A percentile compares a stretch with the other conserved stretches of the same genome.
Conservation (phyloP, 2,329 filamentous ascomycete genomes). For the Diaporthe vexans region DNA sequence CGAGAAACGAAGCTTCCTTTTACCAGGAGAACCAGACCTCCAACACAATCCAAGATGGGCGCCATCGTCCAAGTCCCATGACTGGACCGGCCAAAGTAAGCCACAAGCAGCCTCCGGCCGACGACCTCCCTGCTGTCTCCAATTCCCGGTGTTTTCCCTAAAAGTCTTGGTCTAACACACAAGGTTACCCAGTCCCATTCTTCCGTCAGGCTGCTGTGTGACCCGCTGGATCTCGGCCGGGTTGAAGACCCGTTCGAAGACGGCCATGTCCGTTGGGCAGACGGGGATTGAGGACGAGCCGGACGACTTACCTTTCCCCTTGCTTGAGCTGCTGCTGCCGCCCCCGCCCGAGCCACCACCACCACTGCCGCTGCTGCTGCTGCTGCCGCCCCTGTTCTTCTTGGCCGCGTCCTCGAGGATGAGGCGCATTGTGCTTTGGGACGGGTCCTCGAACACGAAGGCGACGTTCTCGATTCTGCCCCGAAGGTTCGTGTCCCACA, state of each 20-base stretch:
- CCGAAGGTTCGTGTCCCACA: constrained; percentile 73
- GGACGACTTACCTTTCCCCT: constrained; percentile 36
- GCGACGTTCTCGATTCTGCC: constrained; percentile 73
- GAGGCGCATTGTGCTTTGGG: constrained; percentile 65
- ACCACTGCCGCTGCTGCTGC: constrained; percentile 47
- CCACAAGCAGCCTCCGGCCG: constrained; percentile 1
- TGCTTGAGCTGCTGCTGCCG: constrained; percentile 46
- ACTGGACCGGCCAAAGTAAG: constrained; percentile 16
- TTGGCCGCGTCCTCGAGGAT: constrained; percentile 70
- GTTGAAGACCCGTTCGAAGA: constrained; percentile 68
- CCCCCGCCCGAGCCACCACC: constrained; percentile 40
- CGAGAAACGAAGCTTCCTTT: not conserved
- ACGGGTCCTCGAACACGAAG: constrained; percentile 74
- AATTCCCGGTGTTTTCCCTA: not conserved
- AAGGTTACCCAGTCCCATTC: constrained; percentile 68
- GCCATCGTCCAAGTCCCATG: constrained; percentile 25
- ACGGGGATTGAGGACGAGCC: constrained; percentile 39
- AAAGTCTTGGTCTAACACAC: constrained; percentile 49
- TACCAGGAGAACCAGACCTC: not conserved
- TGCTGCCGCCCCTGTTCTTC: constrained; percentile 59
- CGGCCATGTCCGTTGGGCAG: constrained; percentile 61
- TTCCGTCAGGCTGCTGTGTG: constrained; percentile 65
- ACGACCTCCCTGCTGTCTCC: constrained; percentile 7
- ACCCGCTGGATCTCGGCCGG: constrained; percentile 63
- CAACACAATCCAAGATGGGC: constrained; percentile 11